A percentile compares a stretch with the other conserved stretches of the same genome.
phyloP scores from a whole-genome alignment of 495 filamentous ascomycete genomes.

The Letharia columbiana region DNA sequence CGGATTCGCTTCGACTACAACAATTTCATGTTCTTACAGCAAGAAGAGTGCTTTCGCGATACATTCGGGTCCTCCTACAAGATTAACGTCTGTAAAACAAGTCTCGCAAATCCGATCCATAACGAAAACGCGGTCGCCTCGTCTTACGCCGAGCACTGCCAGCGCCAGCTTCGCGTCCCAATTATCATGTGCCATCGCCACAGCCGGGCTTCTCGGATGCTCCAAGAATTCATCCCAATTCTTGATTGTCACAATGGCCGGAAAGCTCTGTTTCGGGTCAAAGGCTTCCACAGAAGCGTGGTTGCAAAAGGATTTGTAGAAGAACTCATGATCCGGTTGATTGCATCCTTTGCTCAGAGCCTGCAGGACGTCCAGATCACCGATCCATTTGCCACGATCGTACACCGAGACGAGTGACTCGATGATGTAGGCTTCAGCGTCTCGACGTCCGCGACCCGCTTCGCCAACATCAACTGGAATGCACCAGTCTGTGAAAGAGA shows the following conservation, averaged over 20 bases:
- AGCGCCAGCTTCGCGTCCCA: not conserved
- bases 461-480: conserved; percentile 24
- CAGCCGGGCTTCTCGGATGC: not conserved
- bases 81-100: not conserved
- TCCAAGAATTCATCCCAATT: not conserved
- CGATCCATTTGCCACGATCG: conserved; percentile 32
- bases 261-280: not conserved
- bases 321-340: not conserved
- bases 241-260: not conserved
- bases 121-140: not conserved
- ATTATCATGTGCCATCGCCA: not conserved
- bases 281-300: not conserved
- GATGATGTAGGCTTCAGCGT: conserved; percentile 26
- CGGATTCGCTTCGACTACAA: not conserved
- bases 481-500: conserved; percentile 33
- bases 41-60: not conserved
- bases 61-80: not conserved
- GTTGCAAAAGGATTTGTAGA: not conserved
- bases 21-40: not conserved
- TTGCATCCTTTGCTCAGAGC: not conserved
- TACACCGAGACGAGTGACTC: conserved; percentile 31
- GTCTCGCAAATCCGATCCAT: not conserved
- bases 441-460: conserved; percentile 19
- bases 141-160: not conserved
- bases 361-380: conserved; percentile 30